Evolutionary conservation across 1,284 basidiomycete genomes (phyloP), one percentile per base, ranked within the genome.

Genomic region (Naganishia liquefaciens): DNA sequence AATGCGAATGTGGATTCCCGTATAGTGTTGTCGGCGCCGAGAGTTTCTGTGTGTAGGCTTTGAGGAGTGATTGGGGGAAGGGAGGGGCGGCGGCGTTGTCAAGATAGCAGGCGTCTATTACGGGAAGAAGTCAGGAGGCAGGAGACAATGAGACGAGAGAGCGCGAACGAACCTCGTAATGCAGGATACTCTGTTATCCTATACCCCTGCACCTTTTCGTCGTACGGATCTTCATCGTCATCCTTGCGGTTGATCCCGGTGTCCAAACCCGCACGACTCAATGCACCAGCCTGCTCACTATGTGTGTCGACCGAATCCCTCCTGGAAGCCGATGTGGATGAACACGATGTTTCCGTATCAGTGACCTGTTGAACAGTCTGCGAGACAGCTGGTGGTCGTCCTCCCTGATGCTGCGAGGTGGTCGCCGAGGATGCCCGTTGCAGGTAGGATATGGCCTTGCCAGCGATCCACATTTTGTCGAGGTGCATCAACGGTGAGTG

Each of bases 51-150:
- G 69, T 63, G 10, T 73, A 66, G 2, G 64, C 54, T 10, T 64
- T 57, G 3, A 74, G 44, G 17, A 73, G 63, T 0, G 71, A 69
- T 3, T 67, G 54, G 0, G 75, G 72, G 19, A 69, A 71, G 1
- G 75, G 76, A 7, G 75, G 75, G 0, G 74, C 69, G 1, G 74
- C 75, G 1, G 76, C 72, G 40, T 71, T 65, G 64, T 78, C 77
- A 40, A 78, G 71, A 49, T 75, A 77, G 64, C 62, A 47, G 17
- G 67, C 65, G 54, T 66, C 67, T 69, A 46, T n/a, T 2, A 15
- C 23, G 46, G 13, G 23, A 5, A 1, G 43, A 5, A n/a, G 47
- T 58, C 11, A 27, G 47, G 21, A 37, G 37, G 21, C 54, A 11
- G 25, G 51, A 21, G 15, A 2, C 7, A 39, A 3, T 15, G 10